Evolutionary conservation across 2,329 filamentous ascomycete genomes (phyloP).

Genomic region (Penicillium sp.): DNA sequence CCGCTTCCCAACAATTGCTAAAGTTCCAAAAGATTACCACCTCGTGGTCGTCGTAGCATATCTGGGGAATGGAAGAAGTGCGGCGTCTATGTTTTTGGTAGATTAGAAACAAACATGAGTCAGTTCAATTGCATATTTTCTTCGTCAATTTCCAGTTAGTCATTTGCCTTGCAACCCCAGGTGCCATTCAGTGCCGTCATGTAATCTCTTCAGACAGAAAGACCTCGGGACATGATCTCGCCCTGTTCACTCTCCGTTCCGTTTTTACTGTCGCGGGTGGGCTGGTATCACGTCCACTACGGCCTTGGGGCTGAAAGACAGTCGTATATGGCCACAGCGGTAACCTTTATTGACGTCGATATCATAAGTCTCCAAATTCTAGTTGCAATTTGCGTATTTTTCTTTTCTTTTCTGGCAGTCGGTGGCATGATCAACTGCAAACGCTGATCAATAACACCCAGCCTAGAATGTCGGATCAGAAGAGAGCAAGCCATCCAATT

Average conservation of each 20-base stretch:
- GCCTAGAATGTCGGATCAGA: not conserved
- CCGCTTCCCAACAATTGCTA: slow-evolving; percentile 1
- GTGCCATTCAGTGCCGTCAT: too few relatives aligned
- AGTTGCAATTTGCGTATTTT: not conserved
- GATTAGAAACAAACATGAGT: not conserved
- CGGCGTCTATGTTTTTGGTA: not conserved
- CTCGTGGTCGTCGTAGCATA: slow-evolving; percentile 1
- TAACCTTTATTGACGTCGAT: too few relatives aligned
- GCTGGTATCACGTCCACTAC: too few relatives aligned
- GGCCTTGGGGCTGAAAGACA: too few relatives aligned
- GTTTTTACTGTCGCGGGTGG: too few relatives aligned
- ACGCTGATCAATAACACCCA: not conserved
- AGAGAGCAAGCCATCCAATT: not conserved
- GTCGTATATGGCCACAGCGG: too few relatives aligned
- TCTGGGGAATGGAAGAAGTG: slow-evolving; percentile 2
- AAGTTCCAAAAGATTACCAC: slow-evolving; percentile 3
- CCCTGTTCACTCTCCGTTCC: too few relatives aligned
- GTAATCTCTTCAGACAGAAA: too few relatives aligned
- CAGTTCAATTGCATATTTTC: not conserved
- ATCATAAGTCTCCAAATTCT: too few relatives aligned
- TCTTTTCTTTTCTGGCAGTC: not conserved
- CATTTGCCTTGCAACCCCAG: too few relatives aligned
- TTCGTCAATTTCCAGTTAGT: not conserved
- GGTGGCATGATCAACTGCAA: not conserved
- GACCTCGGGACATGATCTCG: too few relatives aligned